Evolutionary conservation across 2,329 filamentous ascomycete genomes (phyloP).

Genomic region (Sporothrix pallida): DNA sequence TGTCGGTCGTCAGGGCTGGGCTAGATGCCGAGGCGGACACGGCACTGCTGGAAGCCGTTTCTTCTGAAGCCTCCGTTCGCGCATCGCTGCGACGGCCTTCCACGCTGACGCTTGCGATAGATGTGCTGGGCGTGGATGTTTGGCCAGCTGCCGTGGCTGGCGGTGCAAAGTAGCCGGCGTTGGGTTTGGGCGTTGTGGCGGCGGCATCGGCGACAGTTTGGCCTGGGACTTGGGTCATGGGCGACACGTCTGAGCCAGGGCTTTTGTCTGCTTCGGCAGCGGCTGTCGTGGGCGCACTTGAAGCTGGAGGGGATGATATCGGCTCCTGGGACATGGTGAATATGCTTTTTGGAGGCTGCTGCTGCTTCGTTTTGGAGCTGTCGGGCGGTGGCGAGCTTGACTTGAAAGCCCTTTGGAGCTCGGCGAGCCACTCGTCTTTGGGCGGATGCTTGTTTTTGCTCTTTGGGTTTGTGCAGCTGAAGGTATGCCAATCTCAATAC

Average conservation of each 20-base stretch:
- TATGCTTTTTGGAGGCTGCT: too few species aligned
- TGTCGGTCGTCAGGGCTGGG: background rate
- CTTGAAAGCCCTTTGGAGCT: background rate
- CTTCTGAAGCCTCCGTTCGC: conserved; percentile 26
- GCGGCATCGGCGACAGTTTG: conserved; percentile 37
- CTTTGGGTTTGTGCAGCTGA: background rate
- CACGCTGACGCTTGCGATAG: conserved; percentile 22
- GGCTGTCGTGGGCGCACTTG: conserved; percentile 18
- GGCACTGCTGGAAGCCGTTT: conserved; percentile 28
- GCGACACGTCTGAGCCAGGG: conserved; percentile 54
- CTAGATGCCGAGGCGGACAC: conserved; percentile 20
- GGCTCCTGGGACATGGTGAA: background rate
- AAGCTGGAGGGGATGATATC: background rate
- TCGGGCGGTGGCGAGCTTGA: background rate
- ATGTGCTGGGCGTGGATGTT: conserved; percentile 18
- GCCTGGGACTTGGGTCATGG: conserved; percentile 45
- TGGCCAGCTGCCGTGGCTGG: conserved; percentile 20
- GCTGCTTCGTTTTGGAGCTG: background rate
- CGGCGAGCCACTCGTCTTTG: background rate
- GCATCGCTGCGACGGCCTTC: conserved; percentile 24
- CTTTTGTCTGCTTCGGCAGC: conserved; percentile 41
- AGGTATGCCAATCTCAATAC: background rate
- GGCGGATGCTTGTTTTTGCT: background rate
- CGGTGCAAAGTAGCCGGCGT: conserved; percentile 41
- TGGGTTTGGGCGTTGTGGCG: conserved; percentile 28